Base-by-base conservation (phyloP, 148 eudicot species). In the Agrostemma githago region DNA sequence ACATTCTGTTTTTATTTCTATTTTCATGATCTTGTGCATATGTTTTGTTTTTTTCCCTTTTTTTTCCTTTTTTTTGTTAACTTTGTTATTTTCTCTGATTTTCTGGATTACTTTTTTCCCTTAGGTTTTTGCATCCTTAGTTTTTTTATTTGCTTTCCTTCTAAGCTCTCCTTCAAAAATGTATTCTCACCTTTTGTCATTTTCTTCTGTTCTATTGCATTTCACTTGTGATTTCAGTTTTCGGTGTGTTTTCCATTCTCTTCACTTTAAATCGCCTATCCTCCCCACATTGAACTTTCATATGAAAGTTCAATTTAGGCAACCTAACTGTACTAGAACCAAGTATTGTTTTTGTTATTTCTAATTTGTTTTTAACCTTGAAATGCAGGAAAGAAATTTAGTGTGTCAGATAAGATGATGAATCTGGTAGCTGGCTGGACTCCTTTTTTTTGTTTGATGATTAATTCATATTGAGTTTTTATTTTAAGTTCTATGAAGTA, bases 401-500 rank as follows among this genome's bases (percentile, higher is more conserved):
- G 53, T 81, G 63, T 73, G 68, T 71, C 70, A 69, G 74, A 69
- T 38, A 73, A 64, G 68, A 77, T 63, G 56, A 77, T 81, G 83
- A 81, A 81, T 81, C 83, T 77, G 83, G 83, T 81, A 81, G 65
- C 56, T 39, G 26, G 41, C 10, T 8, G n/a, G 61, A 59, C 14
- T 48, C 54, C 21, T 66, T 40, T 34, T n/a, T n/a, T n/a, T 40
- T 66, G 57, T 15, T 38, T 53, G 4, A 8, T 3, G n/a, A 34
- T 44, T 37, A 7, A 34, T 43, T 40, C 41, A 9, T 62, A 58
- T 53, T 14, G 26, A 16, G 4, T 20, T 51, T 41, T 40, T 4
- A 20, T 14, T 39, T 72, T 43, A n/a, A 8, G 43, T 66, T 4
- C 54, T 43, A 54, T 65, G 38, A 71, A 43, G 20, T 56, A 21